Conservation (phyloP, 768 basidiomycete species). For the Hypsizygus marmoreus region DNA sequence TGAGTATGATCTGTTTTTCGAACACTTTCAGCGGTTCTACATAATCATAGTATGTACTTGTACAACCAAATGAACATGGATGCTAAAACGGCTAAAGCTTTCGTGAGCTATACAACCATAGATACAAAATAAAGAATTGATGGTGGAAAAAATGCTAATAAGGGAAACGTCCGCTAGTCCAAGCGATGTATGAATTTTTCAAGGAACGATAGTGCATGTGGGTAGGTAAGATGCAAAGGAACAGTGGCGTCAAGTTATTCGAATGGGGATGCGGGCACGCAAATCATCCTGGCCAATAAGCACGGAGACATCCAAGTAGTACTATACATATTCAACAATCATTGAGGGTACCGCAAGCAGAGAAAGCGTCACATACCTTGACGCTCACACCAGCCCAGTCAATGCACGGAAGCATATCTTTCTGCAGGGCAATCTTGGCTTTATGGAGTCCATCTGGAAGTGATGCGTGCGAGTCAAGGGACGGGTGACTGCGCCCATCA, state of each 20-base stretch:
- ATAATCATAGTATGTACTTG: conserved; percentile 76
- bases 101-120: too few species aligned
- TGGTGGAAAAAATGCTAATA: not conserved
- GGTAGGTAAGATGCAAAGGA: not conserved
- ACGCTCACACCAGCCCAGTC: conserved; percentile 70
- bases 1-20: conserved; percentile 81
- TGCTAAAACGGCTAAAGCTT: too few species aligned
- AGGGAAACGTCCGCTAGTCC: too few species aligned
- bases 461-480: conserved; percentile 44
- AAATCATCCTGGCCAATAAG: conserved; percentile 63
- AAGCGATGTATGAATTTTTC: too few species aligned
- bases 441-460: conserved; percentile 73
- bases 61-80: too few species aligned
- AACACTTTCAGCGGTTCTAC: conserved; percentile 90
- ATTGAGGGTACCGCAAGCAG: conserved; percentile 10
- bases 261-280: conserved; percentile 63
- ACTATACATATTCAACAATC: conserved; percentile 40
- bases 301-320: conserved; percentile 74
- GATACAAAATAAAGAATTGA: conserved; percentile 12
- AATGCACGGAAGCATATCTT: conserved; percentile 63
- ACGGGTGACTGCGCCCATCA: conserved; percentile 41
- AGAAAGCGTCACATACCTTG: conserved; percentile 47
- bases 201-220: too few species aligned
- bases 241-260: conserved; percentile 43
- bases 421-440: conserved; percentile 53